Base-by-base conservation (phyloP, 345 rosid genomes). In the Pelargonium nanum region DNA sequence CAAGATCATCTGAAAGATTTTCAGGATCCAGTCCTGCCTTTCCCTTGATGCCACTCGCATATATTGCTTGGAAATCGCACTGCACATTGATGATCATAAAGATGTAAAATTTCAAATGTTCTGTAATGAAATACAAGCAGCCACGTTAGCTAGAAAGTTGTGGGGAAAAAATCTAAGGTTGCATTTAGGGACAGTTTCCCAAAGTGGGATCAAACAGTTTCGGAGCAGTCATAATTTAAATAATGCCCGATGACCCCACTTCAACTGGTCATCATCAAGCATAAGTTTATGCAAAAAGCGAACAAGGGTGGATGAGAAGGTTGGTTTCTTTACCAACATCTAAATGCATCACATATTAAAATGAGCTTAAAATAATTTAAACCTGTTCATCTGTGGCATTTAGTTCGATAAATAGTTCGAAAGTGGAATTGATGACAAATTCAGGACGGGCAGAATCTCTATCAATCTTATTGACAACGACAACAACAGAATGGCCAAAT, bases 301-400 rank as follows among this genome's bases (percentile, higher is more conserved):
- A 17, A 12, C 15, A 40, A 17, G 13, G 2, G 48, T 40, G 15
- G 16, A 40, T 40, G 17, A 12, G 3, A 40, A 40, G 3, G 5
- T 10, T 6, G 48, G 15, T 17, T 40, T 40, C 48, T 40, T 9
- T 2, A 40, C 15, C 48, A 40, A 40, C 48, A 40, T 40, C 48
- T 17, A 40, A n/a, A 40, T 40, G 48, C 48, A 40, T 40, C 15
- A 12, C 48, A 2, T 40, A 40, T 40, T 12, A 17, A 17, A 40
- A 40, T 40, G 16, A 40, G 48, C 16, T 9, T 12, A 40, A 40
- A 40, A 30, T 22, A 55, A 24, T 62, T 24, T 50, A 54, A 78
- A 92, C 99, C 97, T 89, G 99, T 70, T 92, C 99, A 72, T 92
- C 99, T 67, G 99, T 76, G 32, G 99, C 97, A 66, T 93, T 89